Base-by-base conservation (phyloP, 495 filamentous ascomycete species). In the Hypoxylon intermedium region DNA sequence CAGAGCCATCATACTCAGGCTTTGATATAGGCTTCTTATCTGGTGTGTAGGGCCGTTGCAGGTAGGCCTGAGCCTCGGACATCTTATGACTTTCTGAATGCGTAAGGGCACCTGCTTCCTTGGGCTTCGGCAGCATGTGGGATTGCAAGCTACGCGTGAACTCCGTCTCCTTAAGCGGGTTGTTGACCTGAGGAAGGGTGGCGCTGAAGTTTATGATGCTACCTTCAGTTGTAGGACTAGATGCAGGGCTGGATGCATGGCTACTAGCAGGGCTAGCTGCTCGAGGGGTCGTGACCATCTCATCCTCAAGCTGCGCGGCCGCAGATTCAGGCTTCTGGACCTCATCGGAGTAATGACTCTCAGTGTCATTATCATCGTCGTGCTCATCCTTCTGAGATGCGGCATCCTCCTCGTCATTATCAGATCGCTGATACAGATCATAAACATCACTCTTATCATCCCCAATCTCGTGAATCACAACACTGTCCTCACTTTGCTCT, bases 381-480 rank as follows among this genome's bases (percentile, higher is more conserved):
- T 61, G 36, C 6, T 65, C 64, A 19, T 72, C 67, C 16, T 77
- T 75, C 1, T 82, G 72, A 9, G 76, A 73, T n/a, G 75, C 67
- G 18, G 73, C 73, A 34, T 72, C 75, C 18, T 76, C 73, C 42
- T 75, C 64, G 47, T 75, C 73, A 19, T 75, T 63, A 47, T 75
- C 73, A 19, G 71, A 49, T 18, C 42, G 49, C 48, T 72, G 69
- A 37, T 77, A 84, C 68, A 85, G 77, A 51, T 89, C 87, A 62
- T 90, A 91, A 18, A 92, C 77, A 65, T 93, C 87, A 12, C 83
- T 85, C 37, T 79, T 77, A 2, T 85, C 79, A 47, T 87, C 84
- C 11, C 79, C 80, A 64, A 91, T 85, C 30, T 83, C 79, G 61
- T 89, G 93, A 60, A 92, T 84, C 23, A 87, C 75, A 30, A 90